Percentiles rank a stretch among this genome's conserved stretches.
Evolutionary conservation across 2,329 filamentous ascomycete genomes (phyloP).

Genomic region (Pseudogymnoascus sp.): DNA sequence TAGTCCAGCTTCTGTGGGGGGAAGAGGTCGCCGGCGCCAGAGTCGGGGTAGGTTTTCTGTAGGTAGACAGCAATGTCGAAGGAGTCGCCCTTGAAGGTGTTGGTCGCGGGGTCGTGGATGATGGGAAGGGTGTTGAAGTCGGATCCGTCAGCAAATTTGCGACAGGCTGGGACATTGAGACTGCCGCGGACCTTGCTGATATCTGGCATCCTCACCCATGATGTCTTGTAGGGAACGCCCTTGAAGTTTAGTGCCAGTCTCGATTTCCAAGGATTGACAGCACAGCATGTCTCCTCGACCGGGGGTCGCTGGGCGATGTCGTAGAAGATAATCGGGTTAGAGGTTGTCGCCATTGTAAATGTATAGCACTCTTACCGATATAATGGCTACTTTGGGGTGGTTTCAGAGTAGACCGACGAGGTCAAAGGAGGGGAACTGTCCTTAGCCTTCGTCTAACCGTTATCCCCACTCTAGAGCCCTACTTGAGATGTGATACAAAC

Average conservation of each 20-base stretch:
- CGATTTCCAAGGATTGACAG: constrained; percentile 45
- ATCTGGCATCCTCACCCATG: constrained; percentile 47
- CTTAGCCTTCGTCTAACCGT: background rate
- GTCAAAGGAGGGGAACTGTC: background rate
- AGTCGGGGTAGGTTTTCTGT: constrained; percentile 42
- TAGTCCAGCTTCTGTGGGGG: constrained; percentile 35
- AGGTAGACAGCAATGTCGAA: constrained; percentile 60
- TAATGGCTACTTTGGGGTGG: background rate
- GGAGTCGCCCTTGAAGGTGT: constrained; percentile 47
- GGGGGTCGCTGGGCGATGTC: constrained; percentile 13
- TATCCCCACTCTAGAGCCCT: background rate
- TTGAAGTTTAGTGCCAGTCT: constrained; percentile 46
- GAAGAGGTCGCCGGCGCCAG: constrained; percentile 43
- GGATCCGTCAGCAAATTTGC: constrained; percentile 48
- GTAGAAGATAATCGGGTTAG: constrained; percentile 11
- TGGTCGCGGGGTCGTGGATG: constrained; percentile 39
- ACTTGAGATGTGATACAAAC: background rate
- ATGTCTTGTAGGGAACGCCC: constrained; percentile 37
- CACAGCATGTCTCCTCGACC: constrained; percentile 9
- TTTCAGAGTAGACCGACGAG: background rate
- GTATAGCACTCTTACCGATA: background rate
- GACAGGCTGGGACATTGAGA: constrained; percentile 42
- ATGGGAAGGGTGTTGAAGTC: constrained; percentile 57
- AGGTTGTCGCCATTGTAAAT: background rate
- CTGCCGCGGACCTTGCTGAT: constrained; percentile 40